Conservation (phyloP, 257 asterid species). For the Anisodus acutangulus region DNA sequence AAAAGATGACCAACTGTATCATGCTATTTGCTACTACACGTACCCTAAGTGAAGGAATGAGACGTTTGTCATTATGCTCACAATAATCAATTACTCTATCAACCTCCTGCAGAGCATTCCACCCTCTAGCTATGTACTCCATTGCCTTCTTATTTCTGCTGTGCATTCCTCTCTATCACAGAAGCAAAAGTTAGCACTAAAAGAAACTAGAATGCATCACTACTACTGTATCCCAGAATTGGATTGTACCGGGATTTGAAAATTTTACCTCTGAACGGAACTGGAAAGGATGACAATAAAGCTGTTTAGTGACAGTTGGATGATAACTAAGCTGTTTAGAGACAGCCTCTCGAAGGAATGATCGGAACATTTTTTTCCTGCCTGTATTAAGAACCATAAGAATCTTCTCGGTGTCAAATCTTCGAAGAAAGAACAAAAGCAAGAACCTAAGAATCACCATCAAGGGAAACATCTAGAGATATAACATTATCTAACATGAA, state of each 20-base stretch:
- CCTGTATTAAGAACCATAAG: background rate
- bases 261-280: slow-evolving; percentile 49
- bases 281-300: slow-evolving; percentile 38
- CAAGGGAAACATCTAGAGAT: background rate
- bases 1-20: background rate
- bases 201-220: background rate
- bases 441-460: background rate
- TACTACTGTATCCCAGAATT: background rate
- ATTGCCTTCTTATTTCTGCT: slow-evolving; percentile 82
- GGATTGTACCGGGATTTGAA: background rate
- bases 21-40: slow-evolving; percentile 29
- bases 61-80: slow-evolving; percentile 79
- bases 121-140: slow-evolving; percentile 90
- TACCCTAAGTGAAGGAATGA: slow-evolving; percentile 79
- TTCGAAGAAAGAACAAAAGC: background rate
- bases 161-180: slow-evolving; percentile 71
- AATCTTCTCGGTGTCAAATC: background rate
- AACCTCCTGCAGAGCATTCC: slow-evolving; percentile 86
- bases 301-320: slow-evolving; percentile 21
- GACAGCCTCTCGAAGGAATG: slow-evolving; percentile 43
- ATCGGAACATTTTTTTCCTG: slow-evolving; percentile 50
- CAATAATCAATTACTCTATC: slow-evolving; percentile 90
- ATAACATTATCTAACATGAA: background rate
- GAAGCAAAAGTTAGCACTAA: slow-evolving; percentile 23
- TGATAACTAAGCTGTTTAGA: slow-evolving; percentile 28